These are phyloP conservation scores for Debaryomycetaceae sp. DNA, from an alignment of 1,139 yeast genomes.

Conservation along the genomic window DNA sequence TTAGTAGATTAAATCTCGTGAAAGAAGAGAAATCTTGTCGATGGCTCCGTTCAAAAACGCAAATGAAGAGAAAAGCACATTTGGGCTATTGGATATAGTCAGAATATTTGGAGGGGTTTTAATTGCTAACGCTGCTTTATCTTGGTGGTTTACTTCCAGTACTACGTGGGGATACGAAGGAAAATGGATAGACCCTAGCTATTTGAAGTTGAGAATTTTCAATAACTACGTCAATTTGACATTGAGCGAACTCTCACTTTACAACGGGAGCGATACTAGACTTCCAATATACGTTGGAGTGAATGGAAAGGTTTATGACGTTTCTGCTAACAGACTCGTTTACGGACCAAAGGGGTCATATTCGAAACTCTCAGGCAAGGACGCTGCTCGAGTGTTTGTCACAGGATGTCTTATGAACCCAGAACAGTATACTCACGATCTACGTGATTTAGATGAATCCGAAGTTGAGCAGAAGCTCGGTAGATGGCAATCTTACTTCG, in stretches of 20 bases:
- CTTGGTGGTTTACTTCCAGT: constrained; percentile 49
- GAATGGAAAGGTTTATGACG: constrained; percentile 71
- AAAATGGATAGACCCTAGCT: constrained; percentile 46
- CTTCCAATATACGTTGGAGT: constrained; percentile 65
- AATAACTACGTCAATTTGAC: constrained; percentile 33
- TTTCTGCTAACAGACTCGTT: constrained; percentile 46
- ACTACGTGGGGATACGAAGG: constrained; percentile 57
- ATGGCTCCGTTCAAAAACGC: too few species aligned
- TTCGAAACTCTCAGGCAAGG: constrained; percentile 59
- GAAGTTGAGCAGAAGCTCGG: constrained; percentile 29
- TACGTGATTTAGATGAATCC: constrained; percentile 52
- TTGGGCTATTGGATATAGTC: constrained; percentile 36
- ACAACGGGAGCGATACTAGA: constrained; percentile 48
- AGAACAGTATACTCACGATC: constrained; percentile 62
- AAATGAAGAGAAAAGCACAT: constrained; percentile 4
- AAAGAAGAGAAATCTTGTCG: too few species aligned
- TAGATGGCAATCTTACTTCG: constrained; percentile 55
- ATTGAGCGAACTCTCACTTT: constrained; percentile 44
- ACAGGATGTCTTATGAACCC: constrained; percentile 68
- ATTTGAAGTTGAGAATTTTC: constrained; percentile 23
- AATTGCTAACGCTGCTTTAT: constrained; percentile 43
- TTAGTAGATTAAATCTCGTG: too few species aligned
- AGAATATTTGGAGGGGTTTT: constrained; percentile 48
- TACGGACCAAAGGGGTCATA: constrained; percentile 68
- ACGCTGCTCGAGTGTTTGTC: constrained; percentile 70